Base-by-base conservation (phyloP, 2,329 filamentous ascomycete genomes). In the Ramularia endophylla region DNA sequence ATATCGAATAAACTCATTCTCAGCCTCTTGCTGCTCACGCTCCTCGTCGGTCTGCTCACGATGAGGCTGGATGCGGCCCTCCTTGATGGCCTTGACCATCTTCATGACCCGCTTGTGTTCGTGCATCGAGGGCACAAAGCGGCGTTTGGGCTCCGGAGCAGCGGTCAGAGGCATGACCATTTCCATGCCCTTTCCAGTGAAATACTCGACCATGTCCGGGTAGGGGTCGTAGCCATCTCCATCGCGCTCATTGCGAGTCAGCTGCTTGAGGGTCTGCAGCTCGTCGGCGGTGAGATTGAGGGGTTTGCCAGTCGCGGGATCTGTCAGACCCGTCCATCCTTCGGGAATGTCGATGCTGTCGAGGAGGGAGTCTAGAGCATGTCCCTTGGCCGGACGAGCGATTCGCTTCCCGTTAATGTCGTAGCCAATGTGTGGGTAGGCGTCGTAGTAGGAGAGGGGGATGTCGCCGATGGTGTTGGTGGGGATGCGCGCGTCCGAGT, bases 391-490 rank as follows among this genome's bases (percentile, higher is more conserved):
- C 5, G 92, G 92, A 38, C 92, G 84, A 81, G 95, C 86, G 51
- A 98, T 95, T 66, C 86, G 94, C 76, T 94, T 95, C 65, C 92
- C 92, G 65, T 98, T 94, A 70, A 98, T 97, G 58, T 95, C 87
- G 68, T 98, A 98, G 45, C 92, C 92, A 61, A 98, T 95, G 63
- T 98, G 92, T 37, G 92, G 92, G 62, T 95, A 98, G 27, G 87
- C 85, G 64, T 98, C 92, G 71, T 98, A 98, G 68, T 95, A 97
- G 3, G 85, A 84, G 36, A 97, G 71, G 4, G 89, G 87, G 46
- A 98, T 98, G 61, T 97, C 75, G 53, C 92, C 94, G 57, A 98
- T 95, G 0, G 92, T 97, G 68, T 98, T 98, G 38, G 73, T 74
- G 19, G 82, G 78, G 41, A 79, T 83, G 47, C 84, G 80, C 3